Percentiles rank a stretch among this genome's conserved stretches.
These are phyloP conservation scores for Podospora bellae-mahoneyi DNA, from an alignment of 495 filamentous ascomycete species.

Conservation along the genomic window DNA sequence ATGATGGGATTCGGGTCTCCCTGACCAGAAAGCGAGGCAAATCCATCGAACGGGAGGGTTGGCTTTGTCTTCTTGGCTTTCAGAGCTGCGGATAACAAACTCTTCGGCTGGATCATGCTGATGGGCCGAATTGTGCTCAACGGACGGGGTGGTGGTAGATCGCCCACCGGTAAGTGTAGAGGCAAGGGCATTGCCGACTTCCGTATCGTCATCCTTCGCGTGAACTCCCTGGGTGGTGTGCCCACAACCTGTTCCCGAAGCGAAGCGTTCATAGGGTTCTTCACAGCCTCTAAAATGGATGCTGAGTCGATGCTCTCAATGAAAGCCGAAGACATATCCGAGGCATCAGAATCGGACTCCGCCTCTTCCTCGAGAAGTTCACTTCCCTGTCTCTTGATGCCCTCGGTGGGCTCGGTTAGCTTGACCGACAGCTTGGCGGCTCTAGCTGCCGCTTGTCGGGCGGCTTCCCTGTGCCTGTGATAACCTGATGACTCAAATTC, in stretches of 20 bases:
- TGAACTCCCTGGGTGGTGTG: conserved; percentile 52
- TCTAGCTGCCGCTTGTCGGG: conserved; percentile 34
- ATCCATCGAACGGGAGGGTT: conserved; percentile 76
- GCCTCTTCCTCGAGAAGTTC: conserved; percentile 57
- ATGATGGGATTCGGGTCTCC: conserved; percentile 78
- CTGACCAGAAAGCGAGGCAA: conserved; percentile 81
- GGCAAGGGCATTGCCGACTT: conserved; percentile 45
- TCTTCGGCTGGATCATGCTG: conserved; percentile 76
- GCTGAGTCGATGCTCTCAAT: conserved; percentile 54
- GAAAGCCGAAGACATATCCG: conserved; percentile 52
- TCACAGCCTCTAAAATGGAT: conserved; percentile 50
- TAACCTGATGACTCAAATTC: conserved; percentile 69
- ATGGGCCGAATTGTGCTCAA: conserved; percentile 81
- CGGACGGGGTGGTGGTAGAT: conserved; percentile 87
- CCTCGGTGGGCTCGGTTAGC: conserved; percentile 32
- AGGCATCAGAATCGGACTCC: conserved; percentile 54
- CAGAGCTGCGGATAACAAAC: conserved; percentile 62
- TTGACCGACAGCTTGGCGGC: conserved; percentile 45
- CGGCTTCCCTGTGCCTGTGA: conserved; percentile 54
- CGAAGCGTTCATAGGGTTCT: conserved; percentile 47
- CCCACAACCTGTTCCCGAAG: conserved; percentile 51
- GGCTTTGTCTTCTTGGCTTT: conserved; percentile 78
- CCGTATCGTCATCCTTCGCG: conserved; percentile 47
- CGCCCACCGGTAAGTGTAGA: conserved; percentile 58
- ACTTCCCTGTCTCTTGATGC: conserved; percentile 46